phyloP scores from a whole-genome alignment of 129 eudicot species.

The Ambrosia artemisiifolia region DNA sequence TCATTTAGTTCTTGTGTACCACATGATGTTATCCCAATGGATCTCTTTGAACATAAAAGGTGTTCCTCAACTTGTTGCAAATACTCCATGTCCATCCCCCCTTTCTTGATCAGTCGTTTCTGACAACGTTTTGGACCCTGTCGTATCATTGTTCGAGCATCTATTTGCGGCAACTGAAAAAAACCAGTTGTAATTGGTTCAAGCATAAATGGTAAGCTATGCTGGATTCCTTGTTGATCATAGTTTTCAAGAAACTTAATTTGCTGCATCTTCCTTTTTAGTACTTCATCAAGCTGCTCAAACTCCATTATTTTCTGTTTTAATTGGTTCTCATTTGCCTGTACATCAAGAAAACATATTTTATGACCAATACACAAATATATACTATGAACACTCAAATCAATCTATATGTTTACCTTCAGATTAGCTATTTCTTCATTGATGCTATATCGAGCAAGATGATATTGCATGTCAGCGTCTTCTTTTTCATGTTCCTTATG shows the following conservation, averaged over 20 bases:
- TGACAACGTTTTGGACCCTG: constrained; percentile 10
- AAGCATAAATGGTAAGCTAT: neutral
- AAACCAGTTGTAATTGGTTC: constrained; percentile 1
- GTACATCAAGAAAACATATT: neutral
- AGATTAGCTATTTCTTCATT: neutral
- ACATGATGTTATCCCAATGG: neutral
- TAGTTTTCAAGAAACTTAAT: neutral
- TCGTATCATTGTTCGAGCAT: neutral
- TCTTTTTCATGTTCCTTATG: constrained; percentile 1
- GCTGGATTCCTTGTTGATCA: neutral
- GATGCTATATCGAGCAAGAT: constrained; percentile 4
- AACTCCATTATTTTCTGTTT: constrained; percentile 3
- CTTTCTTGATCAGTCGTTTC: constrained; percentile 16
- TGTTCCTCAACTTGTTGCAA: constrained; percentile 9
- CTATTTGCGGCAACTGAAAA: neutral
- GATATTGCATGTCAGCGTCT: constrained; percentile 15
- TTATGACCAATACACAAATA: neutral
- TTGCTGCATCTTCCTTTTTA: neutral
- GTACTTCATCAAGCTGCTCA: neutral
- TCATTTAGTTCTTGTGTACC: constrained; percentile 14
- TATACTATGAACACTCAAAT: neutral
- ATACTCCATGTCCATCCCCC: constrained; percentile 7
- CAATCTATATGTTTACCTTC: neutral
- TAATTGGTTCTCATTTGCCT: constrained; percentile 17
- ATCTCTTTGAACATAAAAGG: constrained; percentile 4